Percentiles rank a stretch among this genome's conserved stretches.
phyloP scores from a whole-genome alignment of 2,329 filamentous ascomycete species.

The Aureobasidium sp. region DNA sequence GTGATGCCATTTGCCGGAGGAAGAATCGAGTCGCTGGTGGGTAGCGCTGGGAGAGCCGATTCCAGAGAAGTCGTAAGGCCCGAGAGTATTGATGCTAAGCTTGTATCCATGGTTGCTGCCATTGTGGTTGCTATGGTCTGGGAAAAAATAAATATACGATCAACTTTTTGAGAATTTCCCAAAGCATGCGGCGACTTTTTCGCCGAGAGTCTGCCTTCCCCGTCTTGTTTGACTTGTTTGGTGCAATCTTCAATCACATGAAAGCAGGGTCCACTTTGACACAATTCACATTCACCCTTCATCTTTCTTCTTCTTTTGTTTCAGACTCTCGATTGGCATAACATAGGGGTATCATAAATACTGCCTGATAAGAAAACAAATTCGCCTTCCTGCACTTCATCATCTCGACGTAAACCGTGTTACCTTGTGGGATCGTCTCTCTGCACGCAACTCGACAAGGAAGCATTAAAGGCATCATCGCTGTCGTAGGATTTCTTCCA shows the following conservation, averaged over 20 bases:
- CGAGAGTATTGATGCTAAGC: slow-evolving; percentile 28
- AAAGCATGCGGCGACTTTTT: not conserved
- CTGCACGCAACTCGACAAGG: not conserved
- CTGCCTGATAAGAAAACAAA: not conserved
- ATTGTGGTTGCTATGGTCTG: not conserved
- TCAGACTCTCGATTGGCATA: not conserved
- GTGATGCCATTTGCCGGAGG: slow-evolving; percentile 85
- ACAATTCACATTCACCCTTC: not conserved
- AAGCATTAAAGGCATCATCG: not conserved
- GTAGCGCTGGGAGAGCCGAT: slow-evolving; percentile 43
- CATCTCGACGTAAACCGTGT: not conserved
- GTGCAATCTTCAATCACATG: not conserved
- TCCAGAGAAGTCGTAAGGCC: slow-evolving; percentile 53
- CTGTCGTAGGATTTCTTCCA: slow-evolving; percentile 12
- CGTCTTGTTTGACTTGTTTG: slow-evolving; percentile 2
- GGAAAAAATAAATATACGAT: not conserved
- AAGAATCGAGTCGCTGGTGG: slow-evolving; percentile 53
- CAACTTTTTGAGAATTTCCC: not conserved
- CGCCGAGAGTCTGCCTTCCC: not conserved
- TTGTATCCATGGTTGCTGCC: slow-evolving; percentile 1
- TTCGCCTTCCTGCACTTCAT: not conserved
- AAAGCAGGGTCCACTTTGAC: slow-evolving; percentile 1
- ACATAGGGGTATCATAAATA: slow-evolving; percentile 8
- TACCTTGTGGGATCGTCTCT: not conserved
- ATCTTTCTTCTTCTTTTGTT: not conserved